Evolutionary conservation across 345 rosid genomes (phyloP).

Genomic region (Brassica nigra): DNA sequence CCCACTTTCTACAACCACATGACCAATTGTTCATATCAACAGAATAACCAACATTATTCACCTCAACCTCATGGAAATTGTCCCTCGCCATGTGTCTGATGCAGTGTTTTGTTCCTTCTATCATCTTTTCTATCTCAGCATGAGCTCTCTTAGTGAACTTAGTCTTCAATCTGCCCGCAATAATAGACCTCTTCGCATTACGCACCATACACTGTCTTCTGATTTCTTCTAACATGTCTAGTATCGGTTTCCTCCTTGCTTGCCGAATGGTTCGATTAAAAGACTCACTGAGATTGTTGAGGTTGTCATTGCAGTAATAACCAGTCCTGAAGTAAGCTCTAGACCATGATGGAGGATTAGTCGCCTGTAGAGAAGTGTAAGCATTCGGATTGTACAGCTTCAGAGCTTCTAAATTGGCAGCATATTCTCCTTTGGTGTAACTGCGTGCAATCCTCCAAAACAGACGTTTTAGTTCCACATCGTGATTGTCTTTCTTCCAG

Average conservation of each 20-base stretch:
- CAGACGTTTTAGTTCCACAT: neutral
- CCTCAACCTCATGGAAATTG: neutral
- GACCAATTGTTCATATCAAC: neutral
- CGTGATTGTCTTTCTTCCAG: neutral
- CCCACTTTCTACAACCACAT: neutral
- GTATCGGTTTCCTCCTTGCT: neutral
- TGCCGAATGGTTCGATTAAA: neutral
- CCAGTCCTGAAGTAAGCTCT: neutral
- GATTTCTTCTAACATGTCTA: neutral
- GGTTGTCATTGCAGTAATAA: neutral
- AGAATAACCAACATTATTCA: neutral
- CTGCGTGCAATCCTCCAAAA: neutral
- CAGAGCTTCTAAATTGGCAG: neutral
- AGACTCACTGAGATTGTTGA: neutral
- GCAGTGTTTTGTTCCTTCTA: neutral
- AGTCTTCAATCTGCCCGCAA: neutral
- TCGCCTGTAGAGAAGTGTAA: neutral
- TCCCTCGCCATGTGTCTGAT: neutral
- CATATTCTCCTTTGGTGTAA: neutral
- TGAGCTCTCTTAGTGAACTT: neutral
- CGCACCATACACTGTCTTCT: neutral
- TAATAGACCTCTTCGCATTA: neutral
- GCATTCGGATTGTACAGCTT: neutral
- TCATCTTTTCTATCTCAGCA: neutral
- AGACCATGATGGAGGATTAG: neutral